Percentiles rank a stretch among this genome's conserved stretches.
phyloP scores from a whole-genome alignment of 2,329 filamentous ascomycete genomes.

The Colletotrichum magnum region DNA sequence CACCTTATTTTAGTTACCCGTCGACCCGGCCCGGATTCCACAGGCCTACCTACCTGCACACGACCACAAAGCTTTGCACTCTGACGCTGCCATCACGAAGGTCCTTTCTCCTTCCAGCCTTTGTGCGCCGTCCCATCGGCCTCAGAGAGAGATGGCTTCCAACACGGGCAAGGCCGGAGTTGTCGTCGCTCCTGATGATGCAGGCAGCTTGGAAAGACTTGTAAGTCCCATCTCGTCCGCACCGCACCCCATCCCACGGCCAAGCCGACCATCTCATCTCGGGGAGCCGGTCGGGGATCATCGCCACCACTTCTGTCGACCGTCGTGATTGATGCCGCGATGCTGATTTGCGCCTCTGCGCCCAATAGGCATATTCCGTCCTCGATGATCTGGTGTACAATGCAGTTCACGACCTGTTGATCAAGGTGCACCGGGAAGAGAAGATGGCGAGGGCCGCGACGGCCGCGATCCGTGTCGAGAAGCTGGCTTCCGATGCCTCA shows the following conservation, averaged over 20 bases:
- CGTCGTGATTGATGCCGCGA: conserved; percentile 5
- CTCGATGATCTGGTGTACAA: conserved; percentile 84
- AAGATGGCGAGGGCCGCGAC: conserved; percentile 80
- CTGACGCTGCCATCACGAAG: conserved; percentile 35
- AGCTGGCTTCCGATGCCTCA: conserved; percentile 69
- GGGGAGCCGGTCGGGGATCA: neutral
- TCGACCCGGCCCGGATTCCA: conserved; percentile 38
- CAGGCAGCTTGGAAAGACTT: conserved; percentile 69
- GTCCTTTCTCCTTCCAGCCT: conserved; percentile 19
- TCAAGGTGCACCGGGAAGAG: conserved; percentile 83
- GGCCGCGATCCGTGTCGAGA: conserved; percentile 75
- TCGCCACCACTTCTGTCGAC: neutral
- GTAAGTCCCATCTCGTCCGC: conserved; percentile 58
- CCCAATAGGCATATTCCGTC: conserved; percentile 70
- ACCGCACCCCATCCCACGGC: neutral
- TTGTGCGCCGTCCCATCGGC: conserved; percentile 27
- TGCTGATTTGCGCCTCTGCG: conserved; percentile 31
- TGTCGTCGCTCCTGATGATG: conserved; percentile 67
- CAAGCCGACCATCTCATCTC: neutral
- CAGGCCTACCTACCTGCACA: conserved; percentile 28
- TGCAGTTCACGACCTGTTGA: conserved; percentile 80
- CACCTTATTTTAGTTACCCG: conserved; percentile 41
- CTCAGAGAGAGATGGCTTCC: conserved; percentile 52
- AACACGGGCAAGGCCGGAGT: conserved; percentile 70
- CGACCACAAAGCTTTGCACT: conserved; percentile 36